These are phyloP conservation scores for Euphorbia lathyris DNA, from an alignment of 345 rosid species.

Conservation along the genomic window DNA sequence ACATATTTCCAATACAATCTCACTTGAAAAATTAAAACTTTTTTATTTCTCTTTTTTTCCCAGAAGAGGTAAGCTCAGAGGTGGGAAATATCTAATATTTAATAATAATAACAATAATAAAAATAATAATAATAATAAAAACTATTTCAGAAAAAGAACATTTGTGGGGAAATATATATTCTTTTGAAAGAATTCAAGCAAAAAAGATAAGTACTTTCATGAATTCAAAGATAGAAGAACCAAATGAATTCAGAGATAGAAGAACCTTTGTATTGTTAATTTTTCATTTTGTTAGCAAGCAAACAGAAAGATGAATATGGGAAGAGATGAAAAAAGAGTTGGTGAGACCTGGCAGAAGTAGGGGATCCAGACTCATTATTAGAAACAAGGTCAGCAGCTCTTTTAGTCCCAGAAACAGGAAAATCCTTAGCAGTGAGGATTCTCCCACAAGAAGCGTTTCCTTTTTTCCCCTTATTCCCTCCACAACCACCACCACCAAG, in stretches of 20 bases:
- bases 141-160: conserved; percentile 1
- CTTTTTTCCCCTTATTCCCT: conserved; percentile 33
- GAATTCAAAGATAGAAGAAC: too few relatives aligned
- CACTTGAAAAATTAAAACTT: background rate
- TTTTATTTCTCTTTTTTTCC: background rate
- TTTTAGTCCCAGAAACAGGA: conserved; percentile 62
- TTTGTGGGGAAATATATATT: too few relatives aligned
- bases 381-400: conserved; percentile 66
- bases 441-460: conserved; percentile 65
- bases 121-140: background rate
- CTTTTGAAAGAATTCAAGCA: too few relatives aligned
- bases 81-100: background rate
- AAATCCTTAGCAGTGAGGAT: conserved; percentile 75
- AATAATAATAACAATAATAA: too few relatives aligned
- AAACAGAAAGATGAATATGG: too few relatives aligned
- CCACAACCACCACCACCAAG: conserved; percentile 49
- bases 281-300: too few relatives aligned
- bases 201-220: too few relatives aligned
- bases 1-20: background rate
- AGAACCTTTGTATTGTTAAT: too few relatives aligned
- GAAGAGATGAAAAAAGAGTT: too few relatives aligned
- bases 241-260: too few relatives aligned
- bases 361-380: conserved; percentile 63
- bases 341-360: conserved; percentile 64
- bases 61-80: background rate